phyloP scores from a whole-genome alignment of 441 rosid species.

The Sinapis alba region DNA sequence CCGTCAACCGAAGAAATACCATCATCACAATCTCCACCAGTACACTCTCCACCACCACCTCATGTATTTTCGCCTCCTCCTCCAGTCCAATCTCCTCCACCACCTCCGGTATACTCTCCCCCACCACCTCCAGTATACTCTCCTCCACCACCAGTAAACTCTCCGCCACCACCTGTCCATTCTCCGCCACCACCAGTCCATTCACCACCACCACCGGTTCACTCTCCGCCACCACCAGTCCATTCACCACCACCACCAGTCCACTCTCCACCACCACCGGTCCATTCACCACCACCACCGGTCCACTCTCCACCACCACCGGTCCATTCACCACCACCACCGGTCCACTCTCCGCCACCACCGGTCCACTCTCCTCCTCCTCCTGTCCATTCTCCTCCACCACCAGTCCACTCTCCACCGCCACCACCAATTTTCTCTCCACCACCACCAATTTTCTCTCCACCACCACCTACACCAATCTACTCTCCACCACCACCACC shows the following conservation, averaged over 20 bases:
- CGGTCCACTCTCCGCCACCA: slow-evolving; percentile 6
- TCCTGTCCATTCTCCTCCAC: no score
- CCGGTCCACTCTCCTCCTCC: no score
- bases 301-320: slow-evolving; percentile 13
- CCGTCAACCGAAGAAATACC: slow-evolving; percentile 31
- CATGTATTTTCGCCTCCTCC: no score
- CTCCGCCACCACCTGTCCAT: slow-evolving; percentile 18
- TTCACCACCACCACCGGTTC: slow-evolving; percentile 20
- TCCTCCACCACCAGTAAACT: slow-evolving; percentile 15
- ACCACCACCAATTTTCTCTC: slow-evolving; percentile 31
- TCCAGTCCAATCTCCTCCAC: slow-evolving; percentile 20
- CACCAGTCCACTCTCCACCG: no score
- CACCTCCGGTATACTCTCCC: slow-evolving; percentile 23
- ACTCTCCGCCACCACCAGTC: slow-evolving; percentile 8
- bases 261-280: slow-evolving; percentile 22
- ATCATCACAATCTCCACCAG: slow-evolving; percentile 32
- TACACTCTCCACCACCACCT: slow-evolving; percentile 30
- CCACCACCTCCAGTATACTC: slow-evolving; percentile 24
- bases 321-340: slow-evolving; percentile 17
- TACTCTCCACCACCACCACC: slow-evolving; percentile 26
- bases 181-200: slow-evolving; percentile 5
- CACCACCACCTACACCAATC: slow-evolving; percentile 32
- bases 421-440: no score
- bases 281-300: slow-evolving; percentile 29
- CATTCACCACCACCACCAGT: slow-evolving; percentile 27